Evolutionary conservation across 2,329 filamentous ascomycete genomes (phyloP), one percentile per base, ranked within the genome.

Genomic region (Penicillium brevicompactum): DNA sequence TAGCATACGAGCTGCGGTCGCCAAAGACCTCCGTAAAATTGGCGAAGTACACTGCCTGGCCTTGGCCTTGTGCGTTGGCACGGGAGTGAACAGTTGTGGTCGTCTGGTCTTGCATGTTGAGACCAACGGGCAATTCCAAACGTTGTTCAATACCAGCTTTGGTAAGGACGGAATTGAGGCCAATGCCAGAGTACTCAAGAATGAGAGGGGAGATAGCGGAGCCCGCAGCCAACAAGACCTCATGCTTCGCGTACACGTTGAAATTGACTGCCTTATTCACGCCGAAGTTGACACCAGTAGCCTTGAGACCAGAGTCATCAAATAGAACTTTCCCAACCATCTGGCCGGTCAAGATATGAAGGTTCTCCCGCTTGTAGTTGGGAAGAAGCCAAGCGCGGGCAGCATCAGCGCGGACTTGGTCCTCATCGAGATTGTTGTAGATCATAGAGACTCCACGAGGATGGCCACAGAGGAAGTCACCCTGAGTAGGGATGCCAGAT

Each of bases 371-470:
- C 27, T 60, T 31, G 46, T 65, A 65, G 55, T 63, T 64, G 2
- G 67, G 67, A 13, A 67, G 51, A 5, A 70, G 62, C 63, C 62
- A 70, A 30, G 63, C 59, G 3, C 67, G 64, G n/a, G 61, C 67
- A 32, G 67, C 61, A 49, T 70, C 68, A 2, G 66, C 56, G 9
- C 68, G 67, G 31, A 52, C 57, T 38, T 69, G 67, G 30, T 64
- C 46, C 18, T 64, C 59, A n/a, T 62, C 45, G 9, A 70, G 21
- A 32, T 53, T 56, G 49, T 71, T 71, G 2, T 38, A 55, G 30
- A 71, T 53, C 67, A 71, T 70, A 8, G 68, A 71, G 14, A 69
- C 65, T 40, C 68, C 67, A 11, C 58, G 66, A 16, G 68, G 68
- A 24, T 64, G 42, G 13, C 67, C 68, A 21, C 68, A 71, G 44